Base-by-base conservation (phyloP, 2,329 filamentous ascomycete genomes). In the Colletotrichum sp. region DNA sequence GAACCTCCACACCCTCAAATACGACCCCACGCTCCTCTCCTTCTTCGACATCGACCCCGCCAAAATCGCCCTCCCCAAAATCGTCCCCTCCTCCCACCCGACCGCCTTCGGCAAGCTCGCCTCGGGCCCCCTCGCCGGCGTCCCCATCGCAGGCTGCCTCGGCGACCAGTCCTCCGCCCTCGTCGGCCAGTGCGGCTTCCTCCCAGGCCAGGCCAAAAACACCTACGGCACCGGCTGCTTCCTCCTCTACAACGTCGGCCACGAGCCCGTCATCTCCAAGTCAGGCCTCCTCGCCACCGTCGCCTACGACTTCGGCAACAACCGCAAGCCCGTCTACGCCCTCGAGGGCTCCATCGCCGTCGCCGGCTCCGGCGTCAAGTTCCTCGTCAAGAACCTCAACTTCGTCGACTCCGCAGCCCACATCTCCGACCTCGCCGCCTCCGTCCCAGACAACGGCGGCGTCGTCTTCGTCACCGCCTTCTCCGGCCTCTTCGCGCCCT, bases 171-270 rank as follows among this genome's bases (percentile, higher is more conserved):
- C 95, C 55, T 93, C 95, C 70, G 95, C 95, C 18, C 87, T 98
- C 67, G 95, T 98, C 24, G 95, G 95, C 63, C 95, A 98, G 84
- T 94, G 94, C 82, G 95, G 94, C 16, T 98, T 98, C 86, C 90
- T 89, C 5, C 93, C 95, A 1, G 96, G 96, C 68, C 91, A 92
- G 80, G 96, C 95, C 60, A 98, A 98, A 89, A 98, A 97, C 85
- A 98, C 95, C 0, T 98, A 98, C 83, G 95, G 95, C 52, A 98
- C 95, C 0, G 95, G 95, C 57, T 97, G 95, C 83, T 98, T 98
- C 88, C 87, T 98, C 79, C 90, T 98, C 6, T 98, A 97, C 87
- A 98, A 98, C 81, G 94, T 98, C 39, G 96, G 96, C 69, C 90
- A 92, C 55, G 93, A 95, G 84, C 96, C 96, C 8, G 95, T 98